phyloP scores from a whole-genome alignment of 1,284 basidiomycete species.

The Hemileia vastatrix region DNA sequence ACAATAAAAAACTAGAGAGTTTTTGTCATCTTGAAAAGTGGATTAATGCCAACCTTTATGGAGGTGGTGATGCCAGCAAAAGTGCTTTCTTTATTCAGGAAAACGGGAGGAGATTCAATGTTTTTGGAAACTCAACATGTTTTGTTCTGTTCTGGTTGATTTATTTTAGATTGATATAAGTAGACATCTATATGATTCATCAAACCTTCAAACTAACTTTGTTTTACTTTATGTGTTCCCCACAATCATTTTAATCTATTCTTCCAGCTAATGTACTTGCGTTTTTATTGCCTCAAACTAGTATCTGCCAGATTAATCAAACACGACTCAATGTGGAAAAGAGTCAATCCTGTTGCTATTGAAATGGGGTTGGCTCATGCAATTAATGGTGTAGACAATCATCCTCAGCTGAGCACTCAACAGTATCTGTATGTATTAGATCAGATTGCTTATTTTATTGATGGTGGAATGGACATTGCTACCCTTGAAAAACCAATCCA shows the following conservation, averaged over 20 bases:
- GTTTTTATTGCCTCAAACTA: conserved; percentile 11
- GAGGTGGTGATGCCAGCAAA: background rate
- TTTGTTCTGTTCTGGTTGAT: conserved; percentile 11
- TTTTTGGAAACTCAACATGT: conserved; percentile 21
- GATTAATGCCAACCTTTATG: background rate
- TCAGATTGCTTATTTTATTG: conserved; percentile 13
- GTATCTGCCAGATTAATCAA: conserved; percentile 3
- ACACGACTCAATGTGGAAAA: conserved; percentile 9
- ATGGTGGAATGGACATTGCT: conserved; percentile 16
- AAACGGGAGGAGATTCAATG: conserved; percentile 5
- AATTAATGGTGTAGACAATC: conserved; percentile 20
- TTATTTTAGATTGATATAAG: conserved; percentile 6
- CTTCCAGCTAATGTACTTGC: conserved; percentile 13
- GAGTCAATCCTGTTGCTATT: conserved; percentile 22
- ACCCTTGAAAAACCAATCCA: conserved; percentile 18
- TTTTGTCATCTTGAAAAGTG: conserved; percentile 17
- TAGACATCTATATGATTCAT: background rate
- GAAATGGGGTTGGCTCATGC: conserved; percentile 20
- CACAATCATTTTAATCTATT: background rate
- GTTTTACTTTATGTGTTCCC: background rate
- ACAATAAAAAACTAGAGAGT: too few species aligned
- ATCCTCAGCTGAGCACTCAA: conserved; percentile 6
- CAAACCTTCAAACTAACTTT: background rate
- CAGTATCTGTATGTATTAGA: conserved; percentile 17
- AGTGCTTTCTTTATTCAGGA: background rate